Base-by-base conservation (phyloP, 75 land plant species). In the Pinus taeda region DNA sequence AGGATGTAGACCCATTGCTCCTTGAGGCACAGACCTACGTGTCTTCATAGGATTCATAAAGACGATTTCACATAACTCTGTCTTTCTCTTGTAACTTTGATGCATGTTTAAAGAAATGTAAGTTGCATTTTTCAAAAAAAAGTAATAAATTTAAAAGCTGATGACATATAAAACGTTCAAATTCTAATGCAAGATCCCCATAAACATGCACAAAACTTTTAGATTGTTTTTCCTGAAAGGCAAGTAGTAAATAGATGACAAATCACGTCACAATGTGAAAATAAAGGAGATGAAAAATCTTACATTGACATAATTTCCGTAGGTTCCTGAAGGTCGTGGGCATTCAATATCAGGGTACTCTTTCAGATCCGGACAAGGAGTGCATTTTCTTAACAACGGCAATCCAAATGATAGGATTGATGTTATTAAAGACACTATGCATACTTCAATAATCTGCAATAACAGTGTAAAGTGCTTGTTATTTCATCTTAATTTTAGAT, bases 221-320 rank as follows among this genome's bases (percentile, higher is more conserved):
- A 39, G 0, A 20, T 2, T 18, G 7, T 39, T 67, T 66, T 39
- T 67, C 2, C 3, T 15, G 20, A 13, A 37, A 20, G 4, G 39
- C 24, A 42, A 37, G 49, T 69, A 69, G 21, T 4, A 20, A 37
- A 69, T 3, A 69, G 37, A 69, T 6, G 55, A 49, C 55, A 9
- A 49, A 49, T 49, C 12, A 49, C 55, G 11, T 49, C 55, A 49
- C 55, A 49, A 49, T 49, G 55, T 49, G 12, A 49, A 49, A 49
- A 49, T 49, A 69, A 69, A n/a, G 18, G 62, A 74, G 75, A 74
- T 74, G 57, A 53, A 57, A 13, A 45, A 70, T 79, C 92, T 84
- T 83, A 97, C 98, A 88, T 94, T 92, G 33, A 97, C 99, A 88
- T 93, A 93, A 67, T 97, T 97, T 36, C 98, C 99, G 82, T 93